Conservation (phyloP, 1,139 yeast genomes). For the Yamadazyma songkhlaensis region DNA sequence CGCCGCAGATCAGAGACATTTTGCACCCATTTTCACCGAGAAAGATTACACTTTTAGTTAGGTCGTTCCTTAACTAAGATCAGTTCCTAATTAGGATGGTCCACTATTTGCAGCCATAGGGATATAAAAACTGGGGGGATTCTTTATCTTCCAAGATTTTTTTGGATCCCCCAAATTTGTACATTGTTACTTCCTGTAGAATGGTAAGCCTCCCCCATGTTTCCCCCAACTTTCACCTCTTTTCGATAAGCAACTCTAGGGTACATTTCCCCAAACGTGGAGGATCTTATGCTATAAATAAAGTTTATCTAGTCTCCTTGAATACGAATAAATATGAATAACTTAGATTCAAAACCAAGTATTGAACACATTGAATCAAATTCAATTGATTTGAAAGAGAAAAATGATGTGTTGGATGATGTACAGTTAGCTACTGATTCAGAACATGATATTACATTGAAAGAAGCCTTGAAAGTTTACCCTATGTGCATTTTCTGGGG, state of each 20-base stretch:
- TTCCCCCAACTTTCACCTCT: too few species aligned
- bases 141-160: too few species aligned
- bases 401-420: conserved; percentile 9
- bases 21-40: neutral
- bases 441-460: conserved; percentile 16
- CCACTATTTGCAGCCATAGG: too few species aligned
- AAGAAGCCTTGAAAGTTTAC: conserved; percentile 17
- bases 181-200: too few species aligned
- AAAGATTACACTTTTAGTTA: neutral
- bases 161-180: too few species aligned
- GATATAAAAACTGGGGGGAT: too few species aligned
- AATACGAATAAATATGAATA: neutral
- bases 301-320: neutral
- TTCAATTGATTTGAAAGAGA: neutral
- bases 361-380: conserved; percentile 1
- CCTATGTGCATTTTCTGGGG: conserved; percentile 22
- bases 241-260: too few species aligned
- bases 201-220: too few species aligned
- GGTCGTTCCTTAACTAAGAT: too few species aligned
- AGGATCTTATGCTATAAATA: too few species aligned
- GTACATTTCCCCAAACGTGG: too few species aligned
- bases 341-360: neutral
- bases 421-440: conserved; percentile 15
- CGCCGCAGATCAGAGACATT: conserved; percentile 1
- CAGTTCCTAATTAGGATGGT: too few species aligned